Evolutionary conservation across 192 early-diverging fungal genomes (phyloP), one percentile per base, ranked within the genome.

Genomic region (Backusella macrospora): DNA sequence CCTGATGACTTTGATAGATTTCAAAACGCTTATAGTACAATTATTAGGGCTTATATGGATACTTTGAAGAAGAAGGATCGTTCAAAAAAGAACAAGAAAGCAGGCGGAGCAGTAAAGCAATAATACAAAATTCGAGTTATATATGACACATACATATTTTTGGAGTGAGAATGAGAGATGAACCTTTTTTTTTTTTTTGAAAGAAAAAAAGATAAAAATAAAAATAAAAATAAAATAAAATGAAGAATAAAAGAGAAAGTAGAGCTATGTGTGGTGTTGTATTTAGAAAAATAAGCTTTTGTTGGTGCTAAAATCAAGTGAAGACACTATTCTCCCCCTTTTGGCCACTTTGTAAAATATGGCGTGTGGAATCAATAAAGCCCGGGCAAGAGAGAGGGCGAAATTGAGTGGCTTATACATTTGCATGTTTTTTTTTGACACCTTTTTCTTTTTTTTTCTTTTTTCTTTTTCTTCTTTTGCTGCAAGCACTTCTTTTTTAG

Each of bases 41-140:
- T 80, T 44, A 80, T 80, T 43, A 55, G 74, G 59, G 78, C 78
- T 5, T 80, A 80, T 73, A 80, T 80, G 78, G 78, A 80, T 47
- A 68, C 78, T 12, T 65, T 80, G 29, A 75, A 80, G 71, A 80
- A 80, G 65, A 80, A 80, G 59, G 74, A 75, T 13, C 63, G 78
- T 0, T 34, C 63, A n/a, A 77, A 77, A 64, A 77, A 77, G 70
- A 49, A 12, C 63, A 77, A 77, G 49, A 77, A 77, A 43, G 37
- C 40, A 45, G 44, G 43, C 16, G 52, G 52, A 12, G 52, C 18
- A 29, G 52, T 18, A 59, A 59, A 59, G 21, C 52, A 59, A 59
- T 59, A 59, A 55, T 21, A 34, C 29, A 34, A 34, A 34, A 34
- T 34, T 34, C 29, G 29, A 34, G 29, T 34, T 34, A 34, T 34